Percentiles rank a stretch among this genome's conserved stretches.
These are phyloP conservation scores for Naematelia encephala DNA, from an alignment of 768 basidiomycete genomes.

Conservation along the genomic window DNA sequence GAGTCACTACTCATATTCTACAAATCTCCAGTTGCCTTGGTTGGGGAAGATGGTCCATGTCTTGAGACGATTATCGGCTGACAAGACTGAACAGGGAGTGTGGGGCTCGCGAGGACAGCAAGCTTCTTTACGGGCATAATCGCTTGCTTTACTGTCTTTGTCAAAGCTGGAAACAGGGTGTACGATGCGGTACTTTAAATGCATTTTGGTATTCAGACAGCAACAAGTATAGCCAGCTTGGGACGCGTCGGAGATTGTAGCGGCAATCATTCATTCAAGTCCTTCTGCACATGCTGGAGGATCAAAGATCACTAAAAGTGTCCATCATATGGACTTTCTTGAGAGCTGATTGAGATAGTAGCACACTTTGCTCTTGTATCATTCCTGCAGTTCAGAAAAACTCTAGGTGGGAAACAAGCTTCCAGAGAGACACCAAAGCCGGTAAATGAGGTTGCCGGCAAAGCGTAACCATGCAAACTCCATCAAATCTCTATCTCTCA, in stretches of 20 bases:
- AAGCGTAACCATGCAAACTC: background rate
- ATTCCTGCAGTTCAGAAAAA: too few species aligned
- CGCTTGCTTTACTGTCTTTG: conserved; percentile 35
- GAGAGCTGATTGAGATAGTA: too few species aligned
- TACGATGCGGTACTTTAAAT: background rate
- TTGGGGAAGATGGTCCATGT: conserved; percentile 2
- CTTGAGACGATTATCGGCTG: background rate
- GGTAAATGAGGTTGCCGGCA: background rate
- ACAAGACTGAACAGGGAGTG: conserved; percentile 8
- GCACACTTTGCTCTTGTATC: too few species aligned
- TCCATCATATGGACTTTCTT: too few species aligned
- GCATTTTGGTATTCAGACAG: background rate
- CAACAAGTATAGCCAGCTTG: background rate
- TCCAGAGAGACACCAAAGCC: too few species aligned
- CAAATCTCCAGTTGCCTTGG: background rate
- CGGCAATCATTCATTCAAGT: too few species aligned
- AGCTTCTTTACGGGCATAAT: conserved; percentile 27
- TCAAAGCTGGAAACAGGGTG: conserved; percentile 27
- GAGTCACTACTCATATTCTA: conserved; percentile 9
- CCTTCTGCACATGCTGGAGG: too few species aligned
- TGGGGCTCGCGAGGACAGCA: conserved; percentile 21
- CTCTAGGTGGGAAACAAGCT: too few species aligned
- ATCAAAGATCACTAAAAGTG: too few species aligned
- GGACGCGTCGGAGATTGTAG: too few species aligned
- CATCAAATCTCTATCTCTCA: too few species aligned